Base-by-base conservation (phyloP, 306 rosid species). In the Psophocarpus tetragonolobus region DNA sequence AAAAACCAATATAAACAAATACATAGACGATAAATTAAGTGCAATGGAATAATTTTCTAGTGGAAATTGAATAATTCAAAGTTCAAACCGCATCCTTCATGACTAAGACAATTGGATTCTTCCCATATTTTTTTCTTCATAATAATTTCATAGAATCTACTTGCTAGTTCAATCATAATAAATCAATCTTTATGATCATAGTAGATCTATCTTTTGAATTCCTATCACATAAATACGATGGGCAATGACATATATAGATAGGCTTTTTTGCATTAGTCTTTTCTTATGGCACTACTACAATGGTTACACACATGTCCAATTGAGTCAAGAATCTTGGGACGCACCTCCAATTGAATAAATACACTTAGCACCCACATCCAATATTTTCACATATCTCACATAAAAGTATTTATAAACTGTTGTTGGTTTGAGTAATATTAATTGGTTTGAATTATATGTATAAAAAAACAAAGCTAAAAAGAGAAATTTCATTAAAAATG, bases 121-220 rank as follows among this genome's bases (percentile, higher is more conserved):
- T 30, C 20, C 8, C 42, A 30, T 61, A 14, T 30, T 35, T 33
- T 62, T 26, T 23, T 27, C 17, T 35, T 35, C 48, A 0, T 4
- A 17, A 64, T 35, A 20, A 36, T 10, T 63, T 71, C 48, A 50
- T 20, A 50, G 75, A 71, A 71, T 50, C 75, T 32, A 17, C 18
- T 33, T 32, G 18, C 7, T 51, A 50, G 47, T 50, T 71, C 47
- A 20, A 71, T 50, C 63, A 71, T 10, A 33, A 8, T n/a, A 33
- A 7, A 17, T 54, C 61, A 9, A 23, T 32, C 24, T 62, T 26
- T 58, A 26, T 0, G 0, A 62, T 62, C 5, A n/a, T 47, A n/a
- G 26, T 13, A 24, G 9, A 44, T 42, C 32, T 14, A n/a, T 63
- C 71, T 18, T 8, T 29, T 20, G 20, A 71, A 18, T 32, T 33